Evolutionary conservation across 2,329 filamentous ascomycete species (phyloP).

Genomic region (Penicillium fuscoglaucum): DNA sequence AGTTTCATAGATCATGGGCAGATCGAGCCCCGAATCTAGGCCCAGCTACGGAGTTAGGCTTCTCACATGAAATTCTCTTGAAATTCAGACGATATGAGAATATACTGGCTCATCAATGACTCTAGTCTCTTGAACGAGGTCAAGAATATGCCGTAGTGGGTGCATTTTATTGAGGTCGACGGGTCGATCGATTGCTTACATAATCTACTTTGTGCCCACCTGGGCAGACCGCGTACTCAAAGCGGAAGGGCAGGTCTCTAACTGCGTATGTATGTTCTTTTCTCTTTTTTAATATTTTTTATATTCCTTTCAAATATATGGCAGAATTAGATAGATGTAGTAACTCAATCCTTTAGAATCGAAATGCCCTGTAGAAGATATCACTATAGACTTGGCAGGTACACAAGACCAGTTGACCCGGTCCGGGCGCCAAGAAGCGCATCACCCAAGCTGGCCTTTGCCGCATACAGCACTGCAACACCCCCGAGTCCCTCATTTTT

Average conservation of each 20-base stretch:
- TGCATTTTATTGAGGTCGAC: too few species aligned
- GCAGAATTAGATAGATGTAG: too few species aligned
- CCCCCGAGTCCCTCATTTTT: constrained; percentile 22
- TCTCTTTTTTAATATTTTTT: not conserved
- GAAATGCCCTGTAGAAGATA: not conserved
- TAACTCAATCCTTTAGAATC: not conserved
- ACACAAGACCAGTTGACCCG: constrained; percentile 11
- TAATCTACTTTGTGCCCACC: not conserved
- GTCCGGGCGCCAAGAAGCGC: constrained; percentile 15
- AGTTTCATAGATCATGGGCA: not conserved
- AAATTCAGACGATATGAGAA: not conserved
- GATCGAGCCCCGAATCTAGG: not conserved
- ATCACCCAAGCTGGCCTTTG: constrained; percentile 10
- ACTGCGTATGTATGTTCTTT: not conserved
- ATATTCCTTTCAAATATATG: not conserved
- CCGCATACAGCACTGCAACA: constrained; percentile 11
- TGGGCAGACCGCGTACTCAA: not conserved
- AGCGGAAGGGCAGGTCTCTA: not conserved
- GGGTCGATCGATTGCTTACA: not conserved
- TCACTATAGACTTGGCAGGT: not conserved
- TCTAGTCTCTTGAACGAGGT: not conserved
- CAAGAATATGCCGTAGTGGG: not conserved
- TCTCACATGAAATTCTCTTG: not conserved
- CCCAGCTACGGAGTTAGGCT: not conserved
- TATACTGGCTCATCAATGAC: not conserved